A percentile compares a stretch with the other conserved stretches of the same genome.
Evolutionary conservation across 768 basidiomycete species (phyloP).

Genomic region (Kwoniella europaea): DNA sequence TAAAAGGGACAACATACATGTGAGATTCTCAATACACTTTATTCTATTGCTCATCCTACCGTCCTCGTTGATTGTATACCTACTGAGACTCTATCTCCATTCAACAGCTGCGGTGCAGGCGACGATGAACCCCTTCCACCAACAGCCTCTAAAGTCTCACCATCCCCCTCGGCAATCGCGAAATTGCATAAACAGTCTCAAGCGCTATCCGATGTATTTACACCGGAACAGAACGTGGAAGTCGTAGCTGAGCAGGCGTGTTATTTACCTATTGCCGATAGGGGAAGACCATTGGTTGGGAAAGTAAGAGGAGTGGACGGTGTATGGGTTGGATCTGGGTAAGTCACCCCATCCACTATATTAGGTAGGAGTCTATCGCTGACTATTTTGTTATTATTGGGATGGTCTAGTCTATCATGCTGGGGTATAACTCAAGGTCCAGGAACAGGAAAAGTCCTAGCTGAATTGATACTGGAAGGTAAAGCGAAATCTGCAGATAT

Average conservation of each 20-base stretch:
- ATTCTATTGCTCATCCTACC: too few relatives aligned
- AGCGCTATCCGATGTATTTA: constrained; percentile 53
- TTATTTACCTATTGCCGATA: constrained; percentile 68
- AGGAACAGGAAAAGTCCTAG: constrained; percentile 75
- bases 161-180: constrained; percentile 66
- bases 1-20: constrained; percentile 53
- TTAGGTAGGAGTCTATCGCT: too few relatives aligned
- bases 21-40: constrained; percentile 8
- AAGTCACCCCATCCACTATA: constrained; percentile 63
- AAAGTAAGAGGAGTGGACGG: constrained; percentile 68
- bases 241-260: constrained; percentile 70
- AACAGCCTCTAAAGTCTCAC: constrained; percentile 73
- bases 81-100: too few relatives aligned
- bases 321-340: constrained; percentile 74
- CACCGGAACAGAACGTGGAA: constrained; percentile 62
- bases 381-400: too few relatives aligned
- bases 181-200: constrained; percentile 59
- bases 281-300: constrained; percentile 75
- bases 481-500: constrained; percentile 66
- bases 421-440: constrained; percentile 63
- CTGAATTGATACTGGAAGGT: constrained; percentile 74
- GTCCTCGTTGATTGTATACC: too few relatives aligned
- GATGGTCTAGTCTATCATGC: constrained; percentile 41
- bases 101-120: constrained; percentile 72
- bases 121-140: constrained; percentile 73